Evolutionary conservation across 2,329 filamentous ascomycete genomes (phyloP), one percentile per base, ranked within the genome.

Genomic region (Alternaria arbusti): DNA sequence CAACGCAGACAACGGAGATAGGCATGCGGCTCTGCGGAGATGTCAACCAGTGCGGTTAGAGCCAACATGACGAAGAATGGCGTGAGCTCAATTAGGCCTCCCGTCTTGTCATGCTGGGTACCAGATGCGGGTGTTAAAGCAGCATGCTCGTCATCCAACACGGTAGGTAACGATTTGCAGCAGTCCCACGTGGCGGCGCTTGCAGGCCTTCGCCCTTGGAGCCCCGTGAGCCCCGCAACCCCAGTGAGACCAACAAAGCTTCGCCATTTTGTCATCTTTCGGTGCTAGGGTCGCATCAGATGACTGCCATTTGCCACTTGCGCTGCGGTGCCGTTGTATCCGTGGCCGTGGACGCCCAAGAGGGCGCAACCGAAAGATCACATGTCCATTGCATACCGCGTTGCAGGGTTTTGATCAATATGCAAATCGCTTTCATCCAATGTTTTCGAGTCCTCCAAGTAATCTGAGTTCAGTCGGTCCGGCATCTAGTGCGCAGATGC

Each of bases 1-100:
- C 8, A 12, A 36, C 1, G 3, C 13, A 6, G 9, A 20, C 8
- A 12, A 36, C 1, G 3, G 9, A 6, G 9, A n/a, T n/a, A 1
- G 5, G 12, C 1, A 23, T 36, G 49, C 49, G 49, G 49, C 49
- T 52, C 49, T 52, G 28, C 13, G 13, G 30, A 36, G 30, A 0
- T 36, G 8, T 36, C 15, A 0, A 25, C 20, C 12, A 23, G 28
- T 36, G n/a, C 2, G 28, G 9, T 25, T 52, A 36, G 0, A 15
- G 20, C 9, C 13, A 30, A 6, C 15, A 9, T 1, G 8, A 23
- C 17, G 26, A 12, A 30, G 17, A 4, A 7, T 13, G 3, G 15
- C 4, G 3, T 6, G 13, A 15, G 28, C 12, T 25, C 9, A 0
- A 47, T 25, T n/a, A 15, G 23, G 45, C 22, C 2, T 15, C 22